phyloP scores from a whole-genome alignment of 306 rosid genomes.

The Rubus parviflorus region DNA sequence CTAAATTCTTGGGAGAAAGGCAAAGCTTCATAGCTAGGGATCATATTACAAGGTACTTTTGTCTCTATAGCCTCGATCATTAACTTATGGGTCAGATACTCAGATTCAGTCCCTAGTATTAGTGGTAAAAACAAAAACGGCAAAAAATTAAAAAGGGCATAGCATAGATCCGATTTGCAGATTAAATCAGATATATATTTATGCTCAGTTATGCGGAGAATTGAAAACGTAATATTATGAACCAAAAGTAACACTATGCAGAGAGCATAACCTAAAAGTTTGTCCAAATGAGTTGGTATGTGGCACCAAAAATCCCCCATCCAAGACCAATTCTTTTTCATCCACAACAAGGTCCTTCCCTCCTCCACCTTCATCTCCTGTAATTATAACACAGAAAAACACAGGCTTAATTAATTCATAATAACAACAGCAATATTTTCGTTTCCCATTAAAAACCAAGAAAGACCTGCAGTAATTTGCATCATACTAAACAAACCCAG shows the following conservation, averaged over 20 bases:
- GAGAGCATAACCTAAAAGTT: conserved; percentile 59
- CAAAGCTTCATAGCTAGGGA: neutral
- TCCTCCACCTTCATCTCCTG: conserved; percentile 49
- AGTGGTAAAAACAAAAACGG: neutral
- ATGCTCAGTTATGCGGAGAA: neutral
- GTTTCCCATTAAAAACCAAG: neutral
- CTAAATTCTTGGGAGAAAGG: neutral
- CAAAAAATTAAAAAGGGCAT: neutral
- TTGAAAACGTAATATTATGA: neutral
- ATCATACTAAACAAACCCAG: neutral
- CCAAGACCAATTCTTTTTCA: conserved; percentile 54
- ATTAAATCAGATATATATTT: conserved; percentile 4
- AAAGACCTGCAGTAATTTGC: neutral
- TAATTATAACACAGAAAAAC: neutral
- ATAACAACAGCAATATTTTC: neutral
- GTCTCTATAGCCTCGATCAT: neutral
- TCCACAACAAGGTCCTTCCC: conserved; percentile 38
- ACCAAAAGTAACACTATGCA: neutral
- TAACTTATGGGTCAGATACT: neutral
- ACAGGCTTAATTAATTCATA: neutral
- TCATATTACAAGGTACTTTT: neutral
- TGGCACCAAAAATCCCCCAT: conserved; percentile 64
- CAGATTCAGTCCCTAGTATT: neutral
- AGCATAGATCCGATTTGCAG: neutral
- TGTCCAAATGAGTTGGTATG: conserved; percentile 76